Percentiles rank a stretch among this genome's conserved stretches.
These are phyloP conservation scores for Geotrichum europaeum DNA, from an alignment of 1,139 yeast genomes.

Conservation along the genomic window DNA sequence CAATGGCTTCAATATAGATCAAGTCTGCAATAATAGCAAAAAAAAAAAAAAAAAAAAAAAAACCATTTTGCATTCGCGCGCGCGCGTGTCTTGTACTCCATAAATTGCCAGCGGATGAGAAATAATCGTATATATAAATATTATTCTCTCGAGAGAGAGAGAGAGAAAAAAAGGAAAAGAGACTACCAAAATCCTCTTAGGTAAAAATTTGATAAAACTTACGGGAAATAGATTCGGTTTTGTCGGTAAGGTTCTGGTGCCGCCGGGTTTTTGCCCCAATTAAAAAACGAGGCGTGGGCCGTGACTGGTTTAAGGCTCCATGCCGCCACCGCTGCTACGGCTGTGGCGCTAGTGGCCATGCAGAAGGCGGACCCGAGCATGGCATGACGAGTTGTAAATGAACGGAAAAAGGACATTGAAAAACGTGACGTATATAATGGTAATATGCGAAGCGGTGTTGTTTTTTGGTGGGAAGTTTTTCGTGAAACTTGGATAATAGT, in stretches of 20 bases:
- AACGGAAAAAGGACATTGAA: not conserved
- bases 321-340: not conserved
- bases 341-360: not conserved
- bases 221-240: conserved; percentile 17
- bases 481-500: not conserved
- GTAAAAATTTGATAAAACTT: too few species aligned
- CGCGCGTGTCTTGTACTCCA: too few species aligned
- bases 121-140: too few species aligned
- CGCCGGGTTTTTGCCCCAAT: not conserved
- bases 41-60: too few species aligned
- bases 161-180: too few species aligned
- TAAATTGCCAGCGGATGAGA: too few species aligned
- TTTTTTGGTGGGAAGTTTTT: not conserved
- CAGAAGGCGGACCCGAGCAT: conserved; percentile 3
- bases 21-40: not conserved
- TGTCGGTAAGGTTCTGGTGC: conserved; percentile 1
- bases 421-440: not conserved
- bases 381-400: not conserved
- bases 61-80: too few species aligned
- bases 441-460: not conserved
- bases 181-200: too few species aligned
- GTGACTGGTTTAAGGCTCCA: not conserved
- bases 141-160: too few species aligned
- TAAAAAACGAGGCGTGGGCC: conserved; percentile 5
- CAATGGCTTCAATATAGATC: too few species aligned